Base-by-base conservation (phyloP, 129 eudicot species). In the Silybum marianum region DNA sequence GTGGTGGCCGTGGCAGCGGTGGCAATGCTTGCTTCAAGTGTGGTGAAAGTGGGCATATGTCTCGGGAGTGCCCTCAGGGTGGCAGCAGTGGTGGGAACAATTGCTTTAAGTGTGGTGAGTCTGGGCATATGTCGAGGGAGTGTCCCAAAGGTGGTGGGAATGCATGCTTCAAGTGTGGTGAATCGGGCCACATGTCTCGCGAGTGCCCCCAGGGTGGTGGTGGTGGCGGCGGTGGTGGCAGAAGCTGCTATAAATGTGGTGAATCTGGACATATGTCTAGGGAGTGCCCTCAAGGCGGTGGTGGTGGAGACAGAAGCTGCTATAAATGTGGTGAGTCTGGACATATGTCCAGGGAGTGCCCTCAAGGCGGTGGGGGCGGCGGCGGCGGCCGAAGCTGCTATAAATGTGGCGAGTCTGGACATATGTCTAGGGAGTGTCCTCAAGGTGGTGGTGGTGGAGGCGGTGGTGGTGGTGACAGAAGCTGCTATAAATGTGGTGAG, bases 71-170 rank as follows among this genome's bases (percentile, higher is more conserved):
- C 66, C 42, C 84, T 10, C 38, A 80, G 22, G 72, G 77, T 25
- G 86, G 72, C 67, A 12, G 38, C 1, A 4, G 65, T 62, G 26
- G 60, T 40, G 51, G 58, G 18, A 23, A 14, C 67, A 74, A 13
- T 12, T 48, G 14, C 77, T 78, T n/a, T 14, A 80, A 80, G 81
- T 82, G 81, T 18, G 75, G 85, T 21, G 80, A 82, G 76, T 23
- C 18, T 1, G 80, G 85, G 6, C 81, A 71, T 51, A 82, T 80
- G 77, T 69, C 81, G 19, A 9, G 84, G 22, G 84, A 80, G 60
- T 80, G 84, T n/a, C 72, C 84, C 9, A 71, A 77, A 16, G 80
- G 81, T 12, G 85, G 80, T 65, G 82, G 63, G 21, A 18, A 18
- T 18, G 63, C 63, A 0, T 73, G 46, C n/a, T 51, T 39, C 22